Base-by-base conservation (phyloP, 768 basidiomycete species). In the Podaxis pistillaris region DNA sequence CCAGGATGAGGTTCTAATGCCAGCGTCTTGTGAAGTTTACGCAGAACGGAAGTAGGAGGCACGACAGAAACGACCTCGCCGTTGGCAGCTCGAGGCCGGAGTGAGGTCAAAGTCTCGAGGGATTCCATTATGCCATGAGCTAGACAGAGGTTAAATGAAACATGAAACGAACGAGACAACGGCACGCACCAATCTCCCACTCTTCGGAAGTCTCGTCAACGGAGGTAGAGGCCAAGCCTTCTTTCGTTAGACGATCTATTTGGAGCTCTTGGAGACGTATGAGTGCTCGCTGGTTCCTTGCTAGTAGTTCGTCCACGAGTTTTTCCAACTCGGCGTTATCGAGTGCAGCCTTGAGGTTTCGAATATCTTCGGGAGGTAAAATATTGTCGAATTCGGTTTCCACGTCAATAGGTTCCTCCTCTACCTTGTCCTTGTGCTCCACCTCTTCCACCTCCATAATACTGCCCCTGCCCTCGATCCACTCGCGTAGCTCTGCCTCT, bases 61-160 rank as follows among this genome's bases (percentile, higher is more conserved):
- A 86, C 68, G 37, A 94, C 76, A 1, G 86, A 79, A 26, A 76
- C 64, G 55, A 72, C 71, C 51, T 79, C 76, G 53, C 74, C 74
- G 19, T 65, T 67, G 19, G 74, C 71, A 49, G 76, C 76, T 57
- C 90, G 84, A 33, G 92, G 92, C 60, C 91, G 85, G 55, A 94
- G 76, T 4, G 90, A 89, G 0, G 87, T 75, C 41, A 94, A 79
- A 19, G 90, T 65, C 2, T 81, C 78, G 58, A 94, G 78, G 11
- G 92, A 91, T 60, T 89, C 81, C 59, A 88, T 68, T 61, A 93
- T 91, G 59, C 84, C 80, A 71, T 89, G 86, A 22, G 92, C 93
- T 61, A 58, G 58, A 67, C 50, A 36, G 56, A 64, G 47, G 36
- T 56, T 62, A 68, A 64, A 46, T 63, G 58, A 60, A 40, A 64